phyloP scores from a whole-genome alignment of 208 protist species.

The Trypanosoma scelopori region DNA sequence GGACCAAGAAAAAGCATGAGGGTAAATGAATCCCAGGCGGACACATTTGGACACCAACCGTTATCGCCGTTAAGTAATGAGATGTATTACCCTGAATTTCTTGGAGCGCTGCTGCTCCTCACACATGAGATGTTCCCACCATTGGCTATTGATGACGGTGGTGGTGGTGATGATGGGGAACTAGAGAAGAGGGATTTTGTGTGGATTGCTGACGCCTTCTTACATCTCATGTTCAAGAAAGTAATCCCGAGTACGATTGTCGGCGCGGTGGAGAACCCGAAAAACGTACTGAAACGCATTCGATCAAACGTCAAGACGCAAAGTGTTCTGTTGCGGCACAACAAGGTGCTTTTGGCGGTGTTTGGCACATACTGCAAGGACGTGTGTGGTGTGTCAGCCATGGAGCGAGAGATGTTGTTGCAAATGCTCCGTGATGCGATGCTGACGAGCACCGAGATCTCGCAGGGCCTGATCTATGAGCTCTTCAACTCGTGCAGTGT shows the following conservation, averaged over 20 bases:
- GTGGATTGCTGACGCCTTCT: conserved; percentile 57
- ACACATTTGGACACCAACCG: not conserved
- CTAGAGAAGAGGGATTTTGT: conserved; percentile 8
- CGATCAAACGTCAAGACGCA: conserved; percentile 54
- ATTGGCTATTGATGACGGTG: conserved; percentile 1
- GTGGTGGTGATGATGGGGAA: not conserved
- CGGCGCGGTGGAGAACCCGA: conserved; percentile 25
- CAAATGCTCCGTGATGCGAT: conserved; percentile 82
- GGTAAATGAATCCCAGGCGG: not conserved
- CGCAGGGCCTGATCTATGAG: conserved; percentile 78
- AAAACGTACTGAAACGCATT: conserved; percentile 43
- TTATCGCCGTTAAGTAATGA: conserved; percentile 12
- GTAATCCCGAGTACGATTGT: conserved; percentile 19
- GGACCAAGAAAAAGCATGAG: not conserved
- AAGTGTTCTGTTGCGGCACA: conserved; percentile 47
- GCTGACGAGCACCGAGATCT: conserved; percentile 89
- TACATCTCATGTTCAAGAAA: conserved; percentile 26
- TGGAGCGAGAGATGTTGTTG: conserved; percentile 74
- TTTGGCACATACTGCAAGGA: conserved; percentile 82
- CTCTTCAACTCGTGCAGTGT: conserved; percentile 78
- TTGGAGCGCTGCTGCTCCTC: conserved; percentile 59
- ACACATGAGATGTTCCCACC: conserved; percentile 56
- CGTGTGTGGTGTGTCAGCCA: conserved; percentile 55
- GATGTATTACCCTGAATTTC: conserved; percentile 73
- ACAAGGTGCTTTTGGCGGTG: conserved; percentile 58